These are phyloP conservation scores for Lentithecium fluviatile DNA, from an alignment of 495 filamentous ascomycete species.

Conservation along the genomic window DNA sequence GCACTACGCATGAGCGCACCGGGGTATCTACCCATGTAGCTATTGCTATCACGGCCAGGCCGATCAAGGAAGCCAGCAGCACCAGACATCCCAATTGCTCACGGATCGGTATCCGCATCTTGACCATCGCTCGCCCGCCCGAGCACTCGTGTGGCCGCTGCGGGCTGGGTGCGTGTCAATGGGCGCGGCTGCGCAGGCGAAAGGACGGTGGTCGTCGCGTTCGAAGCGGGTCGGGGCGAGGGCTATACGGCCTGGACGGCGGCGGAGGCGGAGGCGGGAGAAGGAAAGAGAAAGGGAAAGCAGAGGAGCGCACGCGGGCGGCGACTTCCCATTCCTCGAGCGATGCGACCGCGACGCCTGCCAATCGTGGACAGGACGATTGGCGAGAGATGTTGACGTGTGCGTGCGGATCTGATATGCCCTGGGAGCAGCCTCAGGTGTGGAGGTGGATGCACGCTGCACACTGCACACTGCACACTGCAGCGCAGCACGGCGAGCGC, in stretches of 20 bases:
- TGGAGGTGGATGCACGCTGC: constrained; percentile 5
- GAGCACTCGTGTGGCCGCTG: background rate
- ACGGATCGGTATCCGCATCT: constrained; percentile 79
- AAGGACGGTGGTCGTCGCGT: background rate
- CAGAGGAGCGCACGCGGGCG: constrained; percentile 1
- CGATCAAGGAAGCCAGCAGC: constrained; percentile 64
- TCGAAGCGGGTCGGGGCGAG: background rate
- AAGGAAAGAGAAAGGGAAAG: no score
- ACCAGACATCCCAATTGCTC: constrained; percentile 78
- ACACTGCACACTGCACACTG: no score
- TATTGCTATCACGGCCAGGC: constrained; percentile 63
- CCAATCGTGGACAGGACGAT: no score
- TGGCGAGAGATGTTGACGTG: background rate
- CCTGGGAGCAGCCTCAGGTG: background rate
- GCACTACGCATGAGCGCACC: background rate
- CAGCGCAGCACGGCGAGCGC: background rate
- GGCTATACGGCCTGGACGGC: background rate
- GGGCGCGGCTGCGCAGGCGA: no score
- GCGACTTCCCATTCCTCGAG: constrained; percentile 24
- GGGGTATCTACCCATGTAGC: constrained; percentile 54
- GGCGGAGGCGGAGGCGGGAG: background rate
- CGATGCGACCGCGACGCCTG: background rate
- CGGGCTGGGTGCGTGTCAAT: no score
- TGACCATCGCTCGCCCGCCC: constrained; percentile 37
- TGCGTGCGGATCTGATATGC: background rate